Evolutionary conservation across 495 filamentous ascomycete genomes (phyloP).

Genomic region (Neurospora pannonica): DNA sequence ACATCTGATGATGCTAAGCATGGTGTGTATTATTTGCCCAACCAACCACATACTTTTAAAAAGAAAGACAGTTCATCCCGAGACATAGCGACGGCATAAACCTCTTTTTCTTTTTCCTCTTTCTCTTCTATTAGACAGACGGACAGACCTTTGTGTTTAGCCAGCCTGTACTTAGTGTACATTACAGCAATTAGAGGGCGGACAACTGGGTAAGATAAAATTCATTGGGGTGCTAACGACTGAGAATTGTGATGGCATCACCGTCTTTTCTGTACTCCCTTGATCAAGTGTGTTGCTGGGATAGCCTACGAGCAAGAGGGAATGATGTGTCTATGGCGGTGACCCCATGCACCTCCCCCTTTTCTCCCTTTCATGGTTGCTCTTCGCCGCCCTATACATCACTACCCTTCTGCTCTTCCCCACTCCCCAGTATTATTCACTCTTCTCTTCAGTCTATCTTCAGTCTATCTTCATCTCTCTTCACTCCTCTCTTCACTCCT

Average conservation of each 20-base stretch:
- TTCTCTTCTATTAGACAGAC: not conserved
- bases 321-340: not conserved
- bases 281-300: not conserved
- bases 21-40: not conserved
- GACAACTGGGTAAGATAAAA: not conserved
- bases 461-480: too few species aligned
- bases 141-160: not conserved
- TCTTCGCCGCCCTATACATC: not conserved
- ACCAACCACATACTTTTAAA: not conserved
- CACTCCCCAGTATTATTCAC: too few species aligned
- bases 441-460: not conserved
- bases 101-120: not conserved
- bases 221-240: not conserved
- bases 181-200: not conserved
- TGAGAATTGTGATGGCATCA: not conserved
- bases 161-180: not conserved
- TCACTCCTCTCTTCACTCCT: not conserved
- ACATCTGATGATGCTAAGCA: not conserved
- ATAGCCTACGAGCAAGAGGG: not conserved
- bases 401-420: not conserved
- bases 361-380: not conserved
- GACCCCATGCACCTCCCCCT: not conserved
- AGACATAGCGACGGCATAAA: not conserved
- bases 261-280: not conserved
- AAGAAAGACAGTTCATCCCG: not conserved